phyloP scores from a whole-genome alignment of 192 early-diverging fungal species.

The Allomyces javanicus region DNA sequence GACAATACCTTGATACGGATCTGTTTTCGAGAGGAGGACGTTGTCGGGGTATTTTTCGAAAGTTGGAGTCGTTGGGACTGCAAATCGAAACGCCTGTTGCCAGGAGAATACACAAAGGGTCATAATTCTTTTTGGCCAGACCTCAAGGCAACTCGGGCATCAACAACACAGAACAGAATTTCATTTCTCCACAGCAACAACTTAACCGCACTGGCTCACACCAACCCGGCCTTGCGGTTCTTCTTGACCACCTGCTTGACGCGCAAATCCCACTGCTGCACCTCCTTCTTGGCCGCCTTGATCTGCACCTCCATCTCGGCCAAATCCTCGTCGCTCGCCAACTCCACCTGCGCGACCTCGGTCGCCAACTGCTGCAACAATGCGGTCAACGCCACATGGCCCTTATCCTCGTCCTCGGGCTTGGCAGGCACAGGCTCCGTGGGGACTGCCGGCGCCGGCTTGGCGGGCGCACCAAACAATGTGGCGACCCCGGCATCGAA shows the following conservation, averaged over 20 bases:
- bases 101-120: too few relatives aligned
- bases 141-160: too few relatives aligned
- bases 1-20: too few relatives aligned
- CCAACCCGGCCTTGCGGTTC: not conserved
- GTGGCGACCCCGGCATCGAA: not conserved
- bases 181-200: not conserved
- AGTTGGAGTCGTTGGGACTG: too few relatives aligned
- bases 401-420: not conserved
- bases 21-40: too few relatives aligned
- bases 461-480: not conserved
- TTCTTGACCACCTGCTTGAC: not conserved
- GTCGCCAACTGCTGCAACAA: not conserved
- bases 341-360: not conserved
- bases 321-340: not conserved
- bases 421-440: too few relatives aligned
- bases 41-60: too few relatives aligned
- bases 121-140: too few relatives aligned
- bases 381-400: not conserved
- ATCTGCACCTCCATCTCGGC: not conserved
- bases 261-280: not conserved
- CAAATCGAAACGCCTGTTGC: too few relatives aligned
- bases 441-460: not conserved
- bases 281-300: not conserved
- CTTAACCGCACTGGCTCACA: not conserved
- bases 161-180: not conserved